These are phyloP conservation scores for Lolium rigidum DNA, from an alignment of 176 grass and related monocot species.

Conservation along the genomic window DNA sequence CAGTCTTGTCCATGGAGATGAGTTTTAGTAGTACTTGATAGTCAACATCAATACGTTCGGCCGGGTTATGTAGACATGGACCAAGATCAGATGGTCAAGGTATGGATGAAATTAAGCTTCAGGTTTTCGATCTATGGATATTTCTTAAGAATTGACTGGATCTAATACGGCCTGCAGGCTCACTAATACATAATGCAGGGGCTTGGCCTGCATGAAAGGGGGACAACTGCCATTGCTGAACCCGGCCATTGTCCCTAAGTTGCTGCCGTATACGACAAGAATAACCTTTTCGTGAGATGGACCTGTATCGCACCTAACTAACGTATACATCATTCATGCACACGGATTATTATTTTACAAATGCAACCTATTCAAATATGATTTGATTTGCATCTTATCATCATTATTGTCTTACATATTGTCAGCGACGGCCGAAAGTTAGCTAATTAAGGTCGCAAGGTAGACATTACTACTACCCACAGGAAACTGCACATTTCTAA, in stretches of 20 bases:
- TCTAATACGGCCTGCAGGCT: not conserved
- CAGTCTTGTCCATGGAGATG: not conserved
- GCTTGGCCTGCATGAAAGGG: not conserved
- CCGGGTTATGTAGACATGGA: not conserved
- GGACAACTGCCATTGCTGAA: not conserved
- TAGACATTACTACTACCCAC: no score
- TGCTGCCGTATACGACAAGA: not conserved
- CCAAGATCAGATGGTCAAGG: not conserved
- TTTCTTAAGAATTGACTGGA: not conserved
- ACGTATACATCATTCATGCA: not conserved
- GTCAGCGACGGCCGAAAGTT: not conserved
- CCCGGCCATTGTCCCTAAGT: not conserved
- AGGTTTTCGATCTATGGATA: not conserved
- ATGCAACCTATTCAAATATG: not conserved
- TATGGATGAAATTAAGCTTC: not conserved
- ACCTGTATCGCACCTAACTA: not conserved
- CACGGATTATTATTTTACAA: not conserved
- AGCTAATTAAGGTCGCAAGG: not conserved
- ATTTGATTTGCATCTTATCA: not conserved
- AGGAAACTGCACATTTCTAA: not conserved
- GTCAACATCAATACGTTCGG: not conserved
- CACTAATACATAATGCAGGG: not conserved
- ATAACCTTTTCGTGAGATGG: not conserved
- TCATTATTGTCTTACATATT: not conserved
- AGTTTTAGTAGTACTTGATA: not conserved